Evolutionary conservation across 2,329 filamentous ascomycete species (phyloP), one percentile per base, ranked within the genome.

Genomic region (Hymenoscyphus albidus): DNA sequence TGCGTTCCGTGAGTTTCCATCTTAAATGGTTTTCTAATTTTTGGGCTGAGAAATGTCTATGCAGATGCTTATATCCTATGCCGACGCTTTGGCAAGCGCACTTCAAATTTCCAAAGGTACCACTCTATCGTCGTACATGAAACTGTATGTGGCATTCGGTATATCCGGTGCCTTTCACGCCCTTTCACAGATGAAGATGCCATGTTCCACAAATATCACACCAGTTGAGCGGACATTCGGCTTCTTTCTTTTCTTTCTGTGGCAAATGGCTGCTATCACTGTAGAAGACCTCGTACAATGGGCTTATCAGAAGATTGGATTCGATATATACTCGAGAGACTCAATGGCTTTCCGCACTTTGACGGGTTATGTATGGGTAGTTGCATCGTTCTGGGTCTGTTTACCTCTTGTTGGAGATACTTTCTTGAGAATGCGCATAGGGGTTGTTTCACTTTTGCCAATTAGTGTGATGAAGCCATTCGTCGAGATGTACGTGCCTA

Each of bases 241-340:
- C 12, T 31, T 64, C 16, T 44, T 64, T 16, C 14, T 31, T 12
- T 64, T 64, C 32, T 64, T 64, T 35, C 10, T 64, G 3, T 61
- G 42, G 44, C 62, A 64, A 57, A 27, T 27, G 10, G 58, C 48
- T 31, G 62, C 62, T 6, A 64, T 64, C 32, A 57, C 58, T 5
- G 12, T 61, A 7, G 62, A 64, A 48, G 62, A 64, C 38, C 57
- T 64, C 14, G 62, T 48, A 18, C 32, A 61, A 22, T 64, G 62
- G 58, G 12, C 40, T 14, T 6, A 9, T 6, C 54, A 16, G 31
- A 57, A 35, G 31, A 38, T 7, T 22, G 32, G 31, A 1, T 39
- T 22, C 6, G 22, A 32, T 12, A 12, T 14, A 5, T 16, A 31
- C 3, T 22, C 4, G 14, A 42, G 14, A 59, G 48, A 60, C 4